Percentiles rank a stretch among this genome's conserved stretches.
These are phyloP conservation scores for Platanus orientalis DNA, from an alignment of 164 flowering plant genomes.

Conservation along the genomic window DNA sequence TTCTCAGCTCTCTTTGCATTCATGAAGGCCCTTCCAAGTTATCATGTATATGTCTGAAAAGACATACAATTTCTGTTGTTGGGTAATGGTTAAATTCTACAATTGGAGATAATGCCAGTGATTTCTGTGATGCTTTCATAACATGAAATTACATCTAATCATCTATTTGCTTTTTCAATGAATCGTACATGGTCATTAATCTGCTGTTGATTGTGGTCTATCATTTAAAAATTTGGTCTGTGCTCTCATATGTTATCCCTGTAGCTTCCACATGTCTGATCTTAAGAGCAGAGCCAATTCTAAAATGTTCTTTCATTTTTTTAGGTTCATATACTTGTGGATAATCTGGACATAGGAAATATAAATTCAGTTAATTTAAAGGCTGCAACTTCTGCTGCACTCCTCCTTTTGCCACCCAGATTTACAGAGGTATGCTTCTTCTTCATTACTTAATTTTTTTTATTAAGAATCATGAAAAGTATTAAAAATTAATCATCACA, in stretches of 20 bases:
- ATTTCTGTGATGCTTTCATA: too few species aligned
- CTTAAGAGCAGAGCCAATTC: not conserved
- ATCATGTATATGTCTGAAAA: too few species aligned
- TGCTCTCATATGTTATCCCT: not conserved
- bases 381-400: constrained; percentile 86
- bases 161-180: too few species aligned
- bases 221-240: not conserved
- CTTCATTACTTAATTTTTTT: not conserved
- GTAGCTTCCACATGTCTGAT: not conserved
- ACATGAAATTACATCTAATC: too few species aligned
- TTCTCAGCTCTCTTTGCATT: too few species aligned
- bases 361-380: constrained; percentile 56
- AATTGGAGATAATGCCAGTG: too few species aligned
- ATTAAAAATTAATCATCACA: too few species aligned
- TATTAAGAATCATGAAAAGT: too few species aligned
- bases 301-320: not conserved
- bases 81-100: too few species aligned
- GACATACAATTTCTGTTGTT: too few species aligned
- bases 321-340: constrained; percentile 69
- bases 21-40: too few species aligned
- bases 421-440: constrained; percentile 66
- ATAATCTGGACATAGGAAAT: constrained; percentile 50
- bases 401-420: constrained; percentile 73
- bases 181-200: not conserved
- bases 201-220: not conserved